Conservation (phyloP, 1,284 basidiomycete genomes). For the Athelia sp. region DNA sequence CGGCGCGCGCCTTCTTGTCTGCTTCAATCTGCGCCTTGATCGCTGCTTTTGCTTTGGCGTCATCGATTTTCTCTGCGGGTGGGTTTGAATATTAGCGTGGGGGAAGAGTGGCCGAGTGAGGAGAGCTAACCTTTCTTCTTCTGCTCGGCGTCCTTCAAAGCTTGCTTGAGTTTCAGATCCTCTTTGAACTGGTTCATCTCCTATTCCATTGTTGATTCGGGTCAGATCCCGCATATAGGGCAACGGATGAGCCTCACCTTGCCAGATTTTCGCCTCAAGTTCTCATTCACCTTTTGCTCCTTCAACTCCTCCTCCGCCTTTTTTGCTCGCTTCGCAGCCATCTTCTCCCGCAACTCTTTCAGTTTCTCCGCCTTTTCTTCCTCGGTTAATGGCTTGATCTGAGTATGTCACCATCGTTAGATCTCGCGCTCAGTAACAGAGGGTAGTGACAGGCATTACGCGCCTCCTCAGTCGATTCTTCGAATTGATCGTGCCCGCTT, state of each 20-base stretch:
- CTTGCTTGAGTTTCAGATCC: constrained; percentile 75
- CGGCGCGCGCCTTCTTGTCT: constrained; percentile 86
- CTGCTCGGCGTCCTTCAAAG: constrained; percentile 74
- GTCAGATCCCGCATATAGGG: too few relatives aligned
- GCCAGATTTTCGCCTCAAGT: constrained; percentile 77
- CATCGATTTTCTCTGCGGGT: constrained; percentile 75
- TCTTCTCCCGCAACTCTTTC: constrained; percentile 72
- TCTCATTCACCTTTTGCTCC: constrained; percentile 75
- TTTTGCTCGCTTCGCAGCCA: constrained; percentile 67
- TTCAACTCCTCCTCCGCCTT: constrained; percentile 70
- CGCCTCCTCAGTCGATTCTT: constrained; percentile 93
- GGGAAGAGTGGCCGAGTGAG: neutral
- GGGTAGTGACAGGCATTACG: constrained; percentile 9
- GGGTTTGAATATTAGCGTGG: neutral
- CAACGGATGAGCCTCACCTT: constrained; percentile 54
- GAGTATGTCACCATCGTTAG: constrained; percentile 1
- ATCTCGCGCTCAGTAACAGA: neutral
- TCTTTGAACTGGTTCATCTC: constrained; percentile 73
- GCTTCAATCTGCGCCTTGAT: constrained; percentile 92
- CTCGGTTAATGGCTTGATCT: constrained; percentile 92
- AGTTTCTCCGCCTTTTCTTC: constrained; percentile 88
- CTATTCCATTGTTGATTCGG: too few relatives aligned
- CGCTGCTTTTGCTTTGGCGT: constrained; percentile 77
- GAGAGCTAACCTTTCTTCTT: constrained; percentile 63
- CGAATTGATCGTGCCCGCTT: constrained; percentile 91